Evolutionary conservation across 768 basidiomycete genomes (phyloP).

Genomic region (Amanita pallidorosea): DNA sequence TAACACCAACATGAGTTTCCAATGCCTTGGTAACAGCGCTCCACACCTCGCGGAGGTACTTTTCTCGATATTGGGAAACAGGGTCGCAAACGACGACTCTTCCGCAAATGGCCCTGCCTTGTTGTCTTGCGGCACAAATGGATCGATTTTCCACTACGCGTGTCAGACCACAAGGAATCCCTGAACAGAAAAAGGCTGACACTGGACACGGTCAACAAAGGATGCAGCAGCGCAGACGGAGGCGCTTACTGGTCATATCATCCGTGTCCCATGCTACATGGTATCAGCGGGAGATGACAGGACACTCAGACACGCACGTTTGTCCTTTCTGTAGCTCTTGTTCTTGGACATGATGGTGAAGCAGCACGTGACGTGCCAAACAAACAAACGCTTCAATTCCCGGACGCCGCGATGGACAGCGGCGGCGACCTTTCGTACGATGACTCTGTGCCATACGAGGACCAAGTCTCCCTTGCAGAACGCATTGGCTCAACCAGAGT

Average conservation of each 20-base stretch:
- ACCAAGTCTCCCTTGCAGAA: slow-evolving; percentile 41
- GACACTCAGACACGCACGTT: slow-evolving; percentile 49
- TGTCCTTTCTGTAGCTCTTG: slow-evolving; percentile 87
- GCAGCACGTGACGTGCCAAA: slow-evolving; percentile 3
- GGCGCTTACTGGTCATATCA: slow-evolving; percentile 90
- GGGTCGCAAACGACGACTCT: slow-evolving; percentile 95
- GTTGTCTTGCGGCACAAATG: slow-evolving; percentile 67
- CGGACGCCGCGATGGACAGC: slow-evolving; percentile 33
- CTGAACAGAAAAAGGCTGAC: slow-evolving; percentile 21
- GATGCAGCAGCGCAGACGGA: slow-evolving; percentile 2
- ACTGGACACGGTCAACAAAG: slow-evolving; percentile 18
- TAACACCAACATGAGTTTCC: slow-evolving; percentile 56
- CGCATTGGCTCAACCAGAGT: slow-evolving; percentile 68
- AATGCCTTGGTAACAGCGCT: slow-evolving; percentile 78
- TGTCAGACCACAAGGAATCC: neutral
- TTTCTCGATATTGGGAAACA: slow-evolving; percentile 99
- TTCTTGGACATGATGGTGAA: slow-evolving; percentile 40
- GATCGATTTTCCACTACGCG: slow-evolving; percentile 77
- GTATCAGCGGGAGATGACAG: slow-evolving; percentile 9
- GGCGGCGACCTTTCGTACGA: slow-evolving; percentile 41
- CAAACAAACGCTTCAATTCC: neutral
- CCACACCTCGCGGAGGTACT: slow-evolving; percentile 93
- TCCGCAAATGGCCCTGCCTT: slow-evolving; percentile 79
- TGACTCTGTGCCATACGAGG: slow-evolving; percentile 44
- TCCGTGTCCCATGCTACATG: slow-evolving; percentile 94